Base-by-base conservation (phyloP, 768 basidiomycete species). In the Termitomyces sp. region DNA sequence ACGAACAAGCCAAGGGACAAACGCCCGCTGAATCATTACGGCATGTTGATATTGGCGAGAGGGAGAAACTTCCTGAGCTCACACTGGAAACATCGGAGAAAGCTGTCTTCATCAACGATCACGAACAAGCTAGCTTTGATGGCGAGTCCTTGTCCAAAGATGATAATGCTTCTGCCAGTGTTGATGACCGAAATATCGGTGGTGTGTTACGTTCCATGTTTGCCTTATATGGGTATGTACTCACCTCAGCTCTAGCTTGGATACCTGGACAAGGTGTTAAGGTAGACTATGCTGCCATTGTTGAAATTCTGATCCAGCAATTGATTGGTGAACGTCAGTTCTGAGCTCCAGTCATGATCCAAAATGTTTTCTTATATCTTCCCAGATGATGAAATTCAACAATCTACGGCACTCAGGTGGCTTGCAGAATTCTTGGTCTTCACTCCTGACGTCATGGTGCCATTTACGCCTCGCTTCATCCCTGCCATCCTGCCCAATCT, bases 341-440 rank as follows among this genome's bases (percentile, higher is more conserved):
- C n/a, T 6, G 50, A 19, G 31, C 47, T 58, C 29, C 32, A 17
- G 6, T 34, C 31, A 47, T 35, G 55, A 31, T 48, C 47, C 35
- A 59, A 17, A 34, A 35, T 59, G 51, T 21, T 34, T 47, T 45
- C 49, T 50, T 53, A 37, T 25, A 21, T 34, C 35, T 44, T n/a
- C 56, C 51, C 62, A 94, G 97, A 98, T 65, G 91, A 93, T 59
- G 95, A 96, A 67, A 91, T 96, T 29, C 95, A 97, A 62, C 93
- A 97, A 64, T 92, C 91, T 0, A 95, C 91, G 0, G 92, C 95
- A n/a, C 80, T 99, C 16, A 79, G 83, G 59, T 99, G 97, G 97
- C 76, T 99, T 23, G 84, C 91, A 6, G 92, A 95, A 61, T 94
- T 98, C 72, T 75, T 98, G 32, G 80, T 76, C 47, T 93, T 98